Base-by-base conservation (phyloP, 2,329 filamentous ascomycete genomes). In the Ophiognomonia clavigignenti-juglandacearum region DNA sequence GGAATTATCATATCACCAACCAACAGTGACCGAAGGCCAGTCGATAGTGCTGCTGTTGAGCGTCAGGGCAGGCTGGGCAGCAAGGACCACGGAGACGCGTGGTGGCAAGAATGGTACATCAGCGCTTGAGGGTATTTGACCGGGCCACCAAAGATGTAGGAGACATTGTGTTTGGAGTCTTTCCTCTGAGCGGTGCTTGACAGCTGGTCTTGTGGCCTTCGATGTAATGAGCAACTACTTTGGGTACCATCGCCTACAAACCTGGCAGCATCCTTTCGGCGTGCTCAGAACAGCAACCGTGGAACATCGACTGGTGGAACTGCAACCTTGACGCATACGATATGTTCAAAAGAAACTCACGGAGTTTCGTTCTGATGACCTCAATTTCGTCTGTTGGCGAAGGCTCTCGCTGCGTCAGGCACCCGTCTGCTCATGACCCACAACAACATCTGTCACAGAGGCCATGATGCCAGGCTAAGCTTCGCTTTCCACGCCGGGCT, bases 171-270 rank as follows among this genome's bases (percentile, higher is more conserved):
- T 10, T 63, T 61, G 26, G 75, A 75, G 3, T 69, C 72, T 0
- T 57, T 70, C 26, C 65, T 70, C 38, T 79, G 76, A 75, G 67
- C 77, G 14, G 63, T 78, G 1, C 62, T 79, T n/a, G 75, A 79
- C 40, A 65, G 78, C 44, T 72, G 71, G 1, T 78, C 77, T 47
- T 79, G 78, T 51, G 75, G 75, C 7, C n/a, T 43, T 43, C 40
- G 3, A 36, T 50, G 8, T 26, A 47, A 6, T 29, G 39, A 11
- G 51, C 44, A 11, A 53, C 39, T 16, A 44, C 46, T 8, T n/a
- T 43, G 9, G 32, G 31, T 4, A 43, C 36, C 11, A 19, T 43
- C 6, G 20, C 20, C 9, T 31, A 43, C 31, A 14, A 43, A 14
- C 40, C 40, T 23, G 29, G 14, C 13, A 36, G 10, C 10, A 9